Evolutionary conservation across 805 yeast genomes (phyloP).

Genomic region (Ogataea methanolica): DNA sequence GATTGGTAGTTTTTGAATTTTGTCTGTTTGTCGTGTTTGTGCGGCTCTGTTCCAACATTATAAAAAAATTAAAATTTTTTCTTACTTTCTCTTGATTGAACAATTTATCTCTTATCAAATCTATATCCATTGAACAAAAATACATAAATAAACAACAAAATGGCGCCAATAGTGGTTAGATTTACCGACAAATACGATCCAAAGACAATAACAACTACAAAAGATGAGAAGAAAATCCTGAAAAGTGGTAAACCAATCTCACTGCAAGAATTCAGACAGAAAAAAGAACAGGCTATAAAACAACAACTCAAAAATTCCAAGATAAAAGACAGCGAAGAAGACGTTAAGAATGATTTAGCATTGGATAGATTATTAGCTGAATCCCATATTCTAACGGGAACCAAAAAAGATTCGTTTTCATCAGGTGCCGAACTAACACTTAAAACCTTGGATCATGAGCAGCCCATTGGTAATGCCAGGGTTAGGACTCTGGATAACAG

Average conservation of each 20-base stretch:
- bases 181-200: constrained; percentile 33
- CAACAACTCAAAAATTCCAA: constrained; percentile 21
- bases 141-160: neutral
- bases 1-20: too few relatives aligned
- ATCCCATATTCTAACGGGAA: constrained; percentile 56
- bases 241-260: constrained; percentile 62
- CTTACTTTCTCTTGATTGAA: neutral
- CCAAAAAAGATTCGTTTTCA: constrained; percentile 36
- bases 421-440: constrained; percentile 70
- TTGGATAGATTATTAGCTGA: constrained; percentile 66
- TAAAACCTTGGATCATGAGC: constrained; percentile 55
- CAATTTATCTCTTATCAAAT: neutral
- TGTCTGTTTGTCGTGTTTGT: neutral
- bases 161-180: constrained; percentile 46
- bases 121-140: too few relatives aligned
- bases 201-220: constrained; percentile 31
- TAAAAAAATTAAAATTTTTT: neutral
- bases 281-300: constrained; percentile 31
- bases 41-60: neutral
- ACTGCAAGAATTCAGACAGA: constrained; percentile 33
- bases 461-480: constrained; percentile 66
- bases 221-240: constrained; percentile 47
- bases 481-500: constrained; percentile 59
- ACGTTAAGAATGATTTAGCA: constrained; percentile 66
- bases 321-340: constrained; percentile 41